Evolutionary conservation across 441 rosid genomes (phyloP), one percentile per base, ranked within the genome.

Genomic region (Lepidium campestre): DNA sequence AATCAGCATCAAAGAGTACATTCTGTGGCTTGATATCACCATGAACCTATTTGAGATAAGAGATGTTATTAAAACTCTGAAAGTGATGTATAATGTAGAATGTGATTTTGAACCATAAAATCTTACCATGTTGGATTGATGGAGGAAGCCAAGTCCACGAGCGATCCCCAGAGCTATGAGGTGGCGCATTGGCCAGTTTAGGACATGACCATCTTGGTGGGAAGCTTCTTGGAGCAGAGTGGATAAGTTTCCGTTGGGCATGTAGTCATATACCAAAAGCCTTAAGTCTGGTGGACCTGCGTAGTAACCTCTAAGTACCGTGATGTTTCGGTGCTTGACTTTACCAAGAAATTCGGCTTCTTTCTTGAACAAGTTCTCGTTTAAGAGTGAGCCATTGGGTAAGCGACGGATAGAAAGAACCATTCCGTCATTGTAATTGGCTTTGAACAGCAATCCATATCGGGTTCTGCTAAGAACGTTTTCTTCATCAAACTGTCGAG

Each of bases 161-260:
- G 99, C 94, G 4, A 91, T 84, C 22, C 98, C 99, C 0, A 94
- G 92, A 0, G 97, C 96, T 35, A 94, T 91, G 20, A 94, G 80
- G 72, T 94, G 99, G 19, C 99, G 97, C 99, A 94, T 94, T 54
- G 98, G 99, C 99, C 99, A 94, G 73, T 94, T 94, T 10, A 94
- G 79, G 46, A 94, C 96, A 74, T 94, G 97, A 3, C 99, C 99
- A 62, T 94, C 99, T 70, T 90, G 96, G 75, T 94, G 97, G 1
- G 97, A 87, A 53, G 97, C 97, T 78, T 94, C 99, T 74, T 89
- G 99, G 36, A 94, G 95, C 46, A 94, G 83, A 4, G 99, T 94
- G 17, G 91, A 89, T 10, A 94, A 86, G 76, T 86, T 94, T 25
- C 97, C 99, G 25, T 94, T 94, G 0, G 99, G 99, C 99, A 93